Conservation (phyloP, 176 grass and related monocot genomes). For the Carex parvula region DNA sequence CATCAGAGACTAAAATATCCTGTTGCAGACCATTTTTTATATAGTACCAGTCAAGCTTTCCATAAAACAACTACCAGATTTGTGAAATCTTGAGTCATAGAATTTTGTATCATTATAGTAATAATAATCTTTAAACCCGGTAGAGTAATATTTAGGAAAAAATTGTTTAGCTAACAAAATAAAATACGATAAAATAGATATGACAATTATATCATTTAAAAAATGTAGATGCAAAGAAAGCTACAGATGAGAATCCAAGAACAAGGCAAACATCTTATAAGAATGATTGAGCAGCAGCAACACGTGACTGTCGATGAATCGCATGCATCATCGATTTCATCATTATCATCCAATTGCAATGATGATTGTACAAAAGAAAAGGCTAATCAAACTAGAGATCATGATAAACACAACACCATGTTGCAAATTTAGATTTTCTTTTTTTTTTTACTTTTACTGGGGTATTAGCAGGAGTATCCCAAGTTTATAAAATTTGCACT, state of each 20-base stretch:
- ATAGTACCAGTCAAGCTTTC: background rate
- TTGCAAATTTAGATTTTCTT: too few species aligned
- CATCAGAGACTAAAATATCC: background rate
- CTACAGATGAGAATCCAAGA: slow-evolving; percentile 31
- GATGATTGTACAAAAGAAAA: too few species aligned
- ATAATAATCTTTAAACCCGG: background rate
- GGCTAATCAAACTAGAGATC: too few species aligned
- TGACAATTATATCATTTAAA: background rate
- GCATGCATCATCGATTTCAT: background rate
- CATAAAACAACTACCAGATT: background rate
- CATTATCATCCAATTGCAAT: background rate
- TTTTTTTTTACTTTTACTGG: too few species aligned
- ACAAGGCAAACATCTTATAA: slow-evolving; percentile 29
- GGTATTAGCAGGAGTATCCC: too few species aligned
- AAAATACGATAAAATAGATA: background rate
- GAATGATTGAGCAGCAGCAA: slow-evolving; percentile 31
- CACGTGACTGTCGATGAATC: background rate
- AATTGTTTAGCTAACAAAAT: background rate
- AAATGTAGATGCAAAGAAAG: slow-evolving; percentile 30
- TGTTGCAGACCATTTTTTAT: background rate
- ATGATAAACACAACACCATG: too few species aligned
- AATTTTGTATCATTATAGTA: background rate
- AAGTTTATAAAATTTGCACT: background rate
- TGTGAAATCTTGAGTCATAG: background rate
- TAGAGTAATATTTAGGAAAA: background rate